phyloP scores from a whole-genome alignment of 2,329 filamentous ascomycete species.

The Ophiostoma himal-ulmi region DNA sequence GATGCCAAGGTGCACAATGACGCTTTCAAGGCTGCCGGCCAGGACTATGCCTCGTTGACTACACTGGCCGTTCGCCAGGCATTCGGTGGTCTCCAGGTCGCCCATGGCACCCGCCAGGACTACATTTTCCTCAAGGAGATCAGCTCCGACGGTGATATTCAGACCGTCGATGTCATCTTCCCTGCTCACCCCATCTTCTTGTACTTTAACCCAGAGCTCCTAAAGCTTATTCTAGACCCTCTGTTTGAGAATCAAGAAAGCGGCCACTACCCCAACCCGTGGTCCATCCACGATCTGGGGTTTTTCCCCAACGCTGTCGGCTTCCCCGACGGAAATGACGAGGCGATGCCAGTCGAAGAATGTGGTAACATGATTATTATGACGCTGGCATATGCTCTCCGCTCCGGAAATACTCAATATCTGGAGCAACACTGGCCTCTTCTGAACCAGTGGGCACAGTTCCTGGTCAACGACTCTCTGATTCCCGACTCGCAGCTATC shows the following conservation, averaged over 20 bases:
- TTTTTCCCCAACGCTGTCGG: slow-evolving; percentile 68
- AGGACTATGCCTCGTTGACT: slow-evolving; percentile 70
- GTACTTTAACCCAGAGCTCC: slow-evolving; percentile 72
- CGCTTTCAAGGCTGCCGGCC: slow-evolving; percentile 59
- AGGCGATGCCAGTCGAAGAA: slow-evolving; percentile 69
- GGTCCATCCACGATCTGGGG: slow-evolving; percentile 70
- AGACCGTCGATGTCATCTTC: slow-evolving; percentile 84
- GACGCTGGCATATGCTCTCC: slow-evolving; percentile 52
- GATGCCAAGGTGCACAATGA: slow-evolving; percentile 63
- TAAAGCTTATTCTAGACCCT: slow-evolving; percentile 70
- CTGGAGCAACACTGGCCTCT: slow-evolving; percentile 63
- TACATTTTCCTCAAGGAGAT: slow-evolving; percentile 85
- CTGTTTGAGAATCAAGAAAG: slow-evolving; percentile 72
- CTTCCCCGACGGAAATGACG: slow-evolving; percentile 60
- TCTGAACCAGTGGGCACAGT: slow-evolving; percentile 66
- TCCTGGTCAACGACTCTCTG: slow-evolving; percentile 63
- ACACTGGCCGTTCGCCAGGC: slow-evolving; percentile 75
- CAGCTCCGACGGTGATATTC: slow-evolving; percentile 77
- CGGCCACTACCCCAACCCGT: slow-evolving; percentile 73
- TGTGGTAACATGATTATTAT: slow-evolving; percentile 71
- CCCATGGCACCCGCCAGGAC: slow-evolving; percentile 61
- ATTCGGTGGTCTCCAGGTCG: slow-evolving; percentile 69
- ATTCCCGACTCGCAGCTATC: slow-evolving; percentile 66
- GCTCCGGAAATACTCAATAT: slow-evolving; percentile 35
- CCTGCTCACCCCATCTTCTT: slow-evolving; percentile 77